These are phyloP conservation scores for Rubia yunnanensis DNA, from an alignment of 257 asterid species.

Conservation along the genomic window DNA sequence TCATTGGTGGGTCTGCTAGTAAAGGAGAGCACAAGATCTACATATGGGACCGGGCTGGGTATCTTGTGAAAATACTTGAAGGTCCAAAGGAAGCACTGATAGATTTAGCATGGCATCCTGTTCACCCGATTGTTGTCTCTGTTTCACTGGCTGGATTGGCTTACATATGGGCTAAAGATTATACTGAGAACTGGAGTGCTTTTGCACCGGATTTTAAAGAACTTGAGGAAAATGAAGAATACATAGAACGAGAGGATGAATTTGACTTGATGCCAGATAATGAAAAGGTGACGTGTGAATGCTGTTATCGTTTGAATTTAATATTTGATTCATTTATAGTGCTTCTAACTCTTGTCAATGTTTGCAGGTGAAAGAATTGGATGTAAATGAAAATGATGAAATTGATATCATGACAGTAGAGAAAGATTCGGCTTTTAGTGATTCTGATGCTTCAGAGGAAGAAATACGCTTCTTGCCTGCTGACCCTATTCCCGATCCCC, in stretches of 20 bases:
- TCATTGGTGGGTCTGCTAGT: constrained; percentile 88
- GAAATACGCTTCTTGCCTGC: constrained; percentile 76
- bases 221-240: constrained; percentile 94
- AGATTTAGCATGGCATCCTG: constrained; percentile 95
- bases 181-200: constrained; percentile 95
- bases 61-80: constrained; percentile 88
- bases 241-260: constrained; percentile 86
- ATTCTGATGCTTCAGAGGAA: constrained; percentile 76
- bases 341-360: constrained; percentile 15
- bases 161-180: constrained; percentile 96
- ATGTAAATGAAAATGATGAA: constrained; percentile 66
- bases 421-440: constrained; percentile 77
- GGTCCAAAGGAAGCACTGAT: constrained; percentile 88
- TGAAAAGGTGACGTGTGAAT: constrained; percentile 40
- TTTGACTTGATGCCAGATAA: constrained; percentile 70
- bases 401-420: constrained; percentile 57
- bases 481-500: constrained; percentile 63
- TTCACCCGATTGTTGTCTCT: constrained; percentile 73
- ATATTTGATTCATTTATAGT: constrained; percentile 1
- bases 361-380: constrained; percentile 62
- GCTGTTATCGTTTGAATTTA: not conserved
- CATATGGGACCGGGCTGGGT: constrained; percentile 91
- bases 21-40: constrained; percentile 97
- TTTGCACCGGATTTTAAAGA: constrained; percentile 95
- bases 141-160: constrained; percentile 79